Evolutionary conservation across 2,329 filamentous ascomycete species (phyloP), one percentile per base, ranked within the genome.

Genomic region (Penicillium aurantiogriseum): DNA sequence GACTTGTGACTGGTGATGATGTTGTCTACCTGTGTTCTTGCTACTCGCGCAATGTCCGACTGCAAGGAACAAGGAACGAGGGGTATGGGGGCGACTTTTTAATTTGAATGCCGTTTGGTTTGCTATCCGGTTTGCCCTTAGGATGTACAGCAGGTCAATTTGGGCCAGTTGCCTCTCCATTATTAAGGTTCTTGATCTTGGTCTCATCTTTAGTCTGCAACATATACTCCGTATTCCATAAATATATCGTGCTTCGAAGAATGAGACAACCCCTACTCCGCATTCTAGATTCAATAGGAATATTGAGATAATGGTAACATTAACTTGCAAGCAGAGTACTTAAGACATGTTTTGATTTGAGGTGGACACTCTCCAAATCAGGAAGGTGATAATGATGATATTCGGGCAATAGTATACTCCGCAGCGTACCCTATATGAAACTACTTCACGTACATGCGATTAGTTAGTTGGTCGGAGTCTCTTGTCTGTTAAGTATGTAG

Each of bases 61-160:
- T 64, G 63, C 62, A 65, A 65, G 63, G 63, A 61, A 64, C 62
- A 58, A 51, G 60, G 54, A 43, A 51, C 43, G 50, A 44, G 49
- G 31, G 31, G 33, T 17, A 38, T 51, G 33, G 63, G 59, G 58
- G 60, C 53, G 42, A 59, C 46, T 49, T 53, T 31, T 58, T 46
- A 27, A 36, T 56, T 54, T 39, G 9, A 39, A 29, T 40, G n/a
- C 40, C 40, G n/a, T 33, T 23, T 47, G 29, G 23, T 29, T 45
- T 47, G 11, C 4, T 36, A 38, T 11, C 31, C 5, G 33, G 31
- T 31, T 44, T 40, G 4, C 7, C n/a, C 47, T 49, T 27, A 6
- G 4, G 33, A 19, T 33, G 8, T 5, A 35, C 31, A 33, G 17
- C 25, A 27, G n/a, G 21, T 25, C 9, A 36, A 49, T 49, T 25